Conservation (phyloP, 306 rosid species). For the Calophaca sinica region DNA sequence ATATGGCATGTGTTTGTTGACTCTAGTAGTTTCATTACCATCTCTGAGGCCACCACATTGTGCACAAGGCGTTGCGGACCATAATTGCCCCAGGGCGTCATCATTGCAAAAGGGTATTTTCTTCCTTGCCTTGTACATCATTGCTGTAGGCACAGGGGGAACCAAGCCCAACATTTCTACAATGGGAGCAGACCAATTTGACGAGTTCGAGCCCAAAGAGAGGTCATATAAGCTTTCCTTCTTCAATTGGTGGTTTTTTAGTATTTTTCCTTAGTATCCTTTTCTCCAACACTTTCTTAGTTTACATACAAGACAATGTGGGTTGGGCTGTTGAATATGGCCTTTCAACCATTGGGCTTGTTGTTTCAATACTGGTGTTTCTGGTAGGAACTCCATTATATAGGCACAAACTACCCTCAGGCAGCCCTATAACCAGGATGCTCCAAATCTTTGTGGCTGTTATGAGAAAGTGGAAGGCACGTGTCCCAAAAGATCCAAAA, state of each 20-base stretch:
- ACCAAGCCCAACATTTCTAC: constrained; percentile 92
- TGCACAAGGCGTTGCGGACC: constrained; percentile 34
- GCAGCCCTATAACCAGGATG: constrained; percentile 72
- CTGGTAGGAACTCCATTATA: constrained; percentile 66
- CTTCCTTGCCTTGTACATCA: constrained; percentile 67
- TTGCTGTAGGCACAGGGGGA: constrained; percentile 84
- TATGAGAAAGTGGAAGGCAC: constrained; percentile 57
- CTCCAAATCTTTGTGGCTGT: constrained; percentile 66
- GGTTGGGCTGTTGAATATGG: constrained; percentile 89
- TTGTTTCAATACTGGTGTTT: constrained; percentile 63
- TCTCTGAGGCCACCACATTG: constrained; percentile 79
- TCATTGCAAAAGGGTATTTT: constrained; percentile 66
- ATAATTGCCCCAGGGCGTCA: constrained; percentile 59
- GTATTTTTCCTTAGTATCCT: constrained; percentile 80
- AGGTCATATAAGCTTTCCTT: constrained; percentile 69
- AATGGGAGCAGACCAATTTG: constrained; percentile 94
- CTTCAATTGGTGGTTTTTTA: constrained; percentile 93
- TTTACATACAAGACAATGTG: constrained; percentile 78
- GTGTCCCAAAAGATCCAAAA: constrained; percentile 65
- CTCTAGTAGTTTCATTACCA: constrained; percentile 70
- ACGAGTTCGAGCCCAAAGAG: constrained; percentile 75
- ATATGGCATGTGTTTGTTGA: constrained; percentile 75
- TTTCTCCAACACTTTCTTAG: constrained; percentile 71
- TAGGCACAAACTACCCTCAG: constrained; percentile 79
- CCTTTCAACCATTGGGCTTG: constrained; percentile 79